Conservation (phyloP, 139 green algal species). For the Chlamydomonas incerta region DNA sequence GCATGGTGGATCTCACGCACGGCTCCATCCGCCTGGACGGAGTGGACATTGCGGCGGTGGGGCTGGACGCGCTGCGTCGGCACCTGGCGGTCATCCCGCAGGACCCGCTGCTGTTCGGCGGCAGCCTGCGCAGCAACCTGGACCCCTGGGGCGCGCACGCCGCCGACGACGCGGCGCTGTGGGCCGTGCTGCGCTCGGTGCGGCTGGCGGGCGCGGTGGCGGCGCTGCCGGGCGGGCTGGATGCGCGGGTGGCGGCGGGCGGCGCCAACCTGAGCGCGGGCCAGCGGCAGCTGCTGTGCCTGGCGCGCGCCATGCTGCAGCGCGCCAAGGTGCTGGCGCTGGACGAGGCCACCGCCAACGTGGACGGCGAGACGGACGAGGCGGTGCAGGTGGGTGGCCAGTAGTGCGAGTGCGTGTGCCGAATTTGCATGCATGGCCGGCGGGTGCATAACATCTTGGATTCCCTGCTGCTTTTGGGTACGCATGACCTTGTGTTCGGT, state of each 20-base stretch:
- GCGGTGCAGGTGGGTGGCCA: slow-evolving; percentile 66
- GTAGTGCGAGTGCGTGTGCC: too few relatives aligned
- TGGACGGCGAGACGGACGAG: slow-evolving; percentile 87
- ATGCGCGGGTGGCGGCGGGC: slow-evolving; percentile 66
- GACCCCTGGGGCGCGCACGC: slow-evolving; percentile 77
- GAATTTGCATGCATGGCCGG: too few relatives aligned
- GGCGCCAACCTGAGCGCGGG: slow-evolving; percentile 74
- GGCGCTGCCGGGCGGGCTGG: slow-evolving; percentile 58
- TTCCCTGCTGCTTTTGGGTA: too few relatives aligned
- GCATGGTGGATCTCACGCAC: slow-evolving; percentile 79
- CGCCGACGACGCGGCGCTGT: slow-evolving; percentile 54
- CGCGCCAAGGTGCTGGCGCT: slow-evolving; percentile 72
- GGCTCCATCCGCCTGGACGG: slow-evolving; percentile 83
- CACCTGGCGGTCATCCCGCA: slow-evolving; percentile 89
- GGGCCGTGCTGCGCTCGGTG: slow-evolving; percentile 71
- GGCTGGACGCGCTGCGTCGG: slow-evolving; percentile 75
- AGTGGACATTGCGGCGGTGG: slow-evolving; percentile 72
- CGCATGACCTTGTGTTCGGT: too few relatives aligned
- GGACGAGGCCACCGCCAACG: slow-evolving; percentile 91
- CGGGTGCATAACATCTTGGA: too few relatives aligned
- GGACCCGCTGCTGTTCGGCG: slow-evolving; percentile 85
- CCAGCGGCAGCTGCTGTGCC: slow-evolving; percentile 84
- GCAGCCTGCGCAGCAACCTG: slow-evolving; percentile 84
- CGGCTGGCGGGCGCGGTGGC: slow-evolving; percentile 68
- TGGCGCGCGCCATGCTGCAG: slow-evolving; percentile 82